These are phyloP conservation scores for Tetrahymena borealis DNA, from an alignment of 73 alveolate genomes.

Conservation along the genomic window DNA sequence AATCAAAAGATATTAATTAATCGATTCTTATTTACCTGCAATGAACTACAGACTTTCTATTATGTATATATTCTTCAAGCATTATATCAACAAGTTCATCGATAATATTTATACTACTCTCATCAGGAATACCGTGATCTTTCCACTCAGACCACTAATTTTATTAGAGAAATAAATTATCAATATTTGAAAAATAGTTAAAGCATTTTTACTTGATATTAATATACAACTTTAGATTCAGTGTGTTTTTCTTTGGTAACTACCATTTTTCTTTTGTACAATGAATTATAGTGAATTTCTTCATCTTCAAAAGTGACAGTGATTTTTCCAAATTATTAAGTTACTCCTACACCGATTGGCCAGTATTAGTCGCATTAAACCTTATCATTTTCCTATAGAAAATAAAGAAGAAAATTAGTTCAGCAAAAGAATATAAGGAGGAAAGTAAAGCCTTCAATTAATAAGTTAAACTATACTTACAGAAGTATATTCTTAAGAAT, in stretches of 20 bases:
- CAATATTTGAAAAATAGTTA: not conserved
- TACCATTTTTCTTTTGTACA: constrained; percentile 55
- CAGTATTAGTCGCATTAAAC: constrained; percentile 85
- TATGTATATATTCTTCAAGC: not conserved
- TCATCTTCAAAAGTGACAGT: constrained; percentile 45
- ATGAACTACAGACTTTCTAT: constrained; percentile 76
- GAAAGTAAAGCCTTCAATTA: no score
- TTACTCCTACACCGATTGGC: constrained; percentile 59
- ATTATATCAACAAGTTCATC: constrained; percentile 16
- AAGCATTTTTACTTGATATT: not conserved
- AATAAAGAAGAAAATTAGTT: no score
- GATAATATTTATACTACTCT: constrained; percentile 30
- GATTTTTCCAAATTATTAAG: constrained; percentile 26
- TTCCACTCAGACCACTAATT: constrained; percentile 83
- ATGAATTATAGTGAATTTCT: constrained; percentile 55
- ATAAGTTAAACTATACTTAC: no score
- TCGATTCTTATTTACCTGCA: constrained; percentile 42
- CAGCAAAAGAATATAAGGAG: no score
- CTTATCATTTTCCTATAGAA: not conserved
- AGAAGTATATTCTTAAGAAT: no score
- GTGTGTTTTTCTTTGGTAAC: constrained; percentile 35
- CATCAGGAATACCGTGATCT: constrained; percentile 88
- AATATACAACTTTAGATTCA: constrained; percentile 46
- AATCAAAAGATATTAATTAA: no score
- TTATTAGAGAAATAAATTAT: constrained; percentile 13